A percentile compares a stretch with the other conserved stretches of the same genome.
Conservation (phyloP, 164 flowering plant genomes). For the Magnolia sinica region DNA sequence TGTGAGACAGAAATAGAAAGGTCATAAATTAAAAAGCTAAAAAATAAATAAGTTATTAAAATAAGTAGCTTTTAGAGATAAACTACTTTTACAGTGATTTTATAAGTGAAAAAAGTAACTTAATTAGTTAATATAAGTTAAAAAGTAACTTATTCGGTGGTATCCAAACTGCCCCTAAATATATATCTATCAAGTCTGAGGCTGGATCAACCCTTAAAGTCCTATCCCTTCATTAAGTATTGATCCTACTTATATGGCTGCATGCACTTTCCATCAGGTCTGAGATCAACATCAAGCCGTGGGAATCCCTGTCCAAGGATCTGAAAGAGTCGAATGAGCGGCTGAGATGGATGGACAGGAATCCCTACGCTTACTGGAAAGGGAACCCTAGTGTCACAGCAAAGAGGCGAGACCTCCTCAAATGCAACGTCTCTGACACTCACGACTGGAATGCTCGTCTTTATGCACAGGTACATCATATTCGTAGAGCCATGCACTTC, state of each 20-base stretch:
- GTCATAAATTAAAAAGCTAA: too few species aligned
- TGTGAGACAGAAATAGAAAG: too few species aligned
- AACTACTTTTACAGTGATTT: too few species aligned
- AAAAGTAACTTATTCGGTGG: too few species aligned
- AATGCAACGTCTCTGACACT: conserved; percentile 39
- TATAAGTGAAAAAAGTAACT: too few species aligned
- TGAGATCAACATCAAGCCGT: conserved; percentile 60
- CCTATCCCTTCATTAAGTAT: too few species aligned
- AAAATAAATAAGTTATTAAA: too few species aligned
- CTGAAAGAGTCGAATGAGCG: conserved; percentile 37
- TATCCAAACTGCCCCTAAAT: too few species aligned
- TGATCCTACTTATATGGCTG: background rate
- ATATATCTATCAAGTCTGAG: background rate
- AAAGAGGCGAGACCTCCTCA: conserved; percentile 33
- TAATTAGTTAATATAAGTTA: too few species aligned
- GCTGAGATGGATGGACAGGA: conserved; percentile 50
- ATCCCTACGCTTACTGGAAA: conserved; percentile 72
- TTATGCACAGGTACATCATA: conserved; percentile 30
- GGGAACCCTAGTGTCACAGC: conserved; percentile 42
- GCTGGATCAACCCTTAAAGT: background rate
- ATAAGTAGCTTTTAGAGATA: too few species aligned
- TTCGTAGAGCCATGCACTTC: too few species aligned
- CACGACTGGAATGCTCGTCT: conserved; percentile 55
- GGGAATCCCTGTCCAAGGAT: conserved; percentile 36
- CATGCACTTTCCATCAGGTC: conserved; percentile 32